phyloP scores from a whole-genome alignment of 2,329 filamentous ascomycete genomes.

The Cytospora piceae region DNA sequence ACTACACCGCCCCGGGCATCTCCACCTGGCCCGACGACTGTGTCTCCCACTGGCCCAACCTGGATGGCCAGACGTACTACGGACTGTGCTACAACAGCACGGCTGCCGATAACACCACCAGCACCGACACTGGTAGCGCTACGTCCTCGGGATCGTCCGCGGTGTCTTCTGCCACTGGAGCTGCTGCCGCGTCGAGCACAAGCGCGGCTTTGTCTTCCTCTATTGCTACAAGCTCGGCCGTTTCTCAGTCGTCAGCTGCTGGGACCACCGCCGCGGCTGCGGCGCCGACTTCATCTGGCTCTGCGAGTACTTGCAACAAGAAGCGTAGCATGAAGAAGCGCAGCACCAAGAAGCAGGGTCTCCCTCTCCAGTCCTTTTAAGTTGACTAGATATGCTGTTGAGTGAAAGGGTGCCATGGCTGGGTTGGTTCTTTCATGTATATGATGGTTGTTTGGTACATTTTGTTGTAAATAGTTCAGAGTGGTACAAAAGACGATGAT shows the following conservation, averaged over 20 bases:
- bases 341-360: slow-evolving; percentile 1
- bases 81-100: slow-evolving; percentile 17
- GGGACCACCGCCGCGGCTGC: slow-evolving; percentile 1
- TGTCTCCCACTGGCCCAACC: slow-evolving; percentile 44
- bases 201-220: not conserved
- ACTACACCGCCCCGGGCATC: slow-evolving; percentile 42
- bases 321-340: slow-evolving; percentile 14
- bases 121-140: not conserved
- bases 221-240: slow-evolving; percentile 1
- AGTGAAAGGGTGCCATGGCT: not conserved
- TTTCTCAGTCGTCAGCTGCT: slow-evolving; percentile 1
- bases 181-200: not conserved
- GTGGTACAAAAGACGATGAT: not conserved
- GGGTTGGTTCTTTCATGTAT: not conserved
- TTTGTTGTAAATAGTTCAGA: slow-evolving; percentile 21
- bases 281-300: slow-evolving; percentile 1
- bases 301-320: slow-evolving; percentile 20
- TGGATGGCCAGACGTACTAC: slow-evolving; percentile 36
- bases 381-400: not conserved
- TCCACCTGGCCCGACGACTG: slow-evolving; percentile 41
- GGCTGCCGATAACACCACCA: slow-evolving; percentile 19
- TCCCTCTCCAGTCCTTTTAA: not conserved
- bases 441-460: not conserved
- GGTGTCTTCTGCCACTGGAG: not conserved
- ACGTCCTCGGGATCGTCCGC: slow-evolving; percentile 7